phyloP scores from a whole-genome alignment of 371 early-diverging fungal species.

The Massospora cicadina region DNA sequence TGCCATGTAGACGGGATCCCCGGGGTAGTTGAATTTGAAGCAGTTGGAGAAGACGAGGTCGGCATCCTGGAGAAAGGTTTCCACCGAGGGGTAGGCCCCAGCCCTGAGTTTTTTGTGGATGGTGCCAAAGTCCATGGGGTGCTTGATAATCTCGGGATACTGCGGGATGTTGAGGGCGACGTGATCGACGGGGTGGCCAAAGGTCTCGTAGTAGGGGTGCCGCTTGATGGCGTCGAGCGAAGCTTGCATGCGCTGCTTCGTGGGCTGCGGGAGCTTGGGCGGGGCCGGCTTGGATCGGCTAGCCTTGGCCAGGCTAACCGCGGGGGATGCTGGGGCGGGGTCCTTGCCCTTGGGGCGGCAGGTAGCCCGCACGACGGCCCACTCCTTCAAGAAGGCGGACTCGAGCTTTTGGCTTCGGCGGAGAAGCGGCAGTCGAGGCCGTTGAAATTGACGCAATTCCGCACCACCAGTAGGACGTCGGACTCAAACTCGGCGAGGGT shows the following conservation, averaged over 20 bases:
- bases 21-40: slow-evolving; percentile 67
- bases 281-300: no score
- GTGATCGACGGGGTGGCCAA: slow-evolving; percentile 29
- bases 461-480: slow-evolving; percentile 74
- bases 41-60: slow-evolving; percentile 69
- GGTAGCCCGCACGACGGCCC: not conserved
- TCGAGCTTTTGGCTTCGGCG: slow-evolving; percentile 7
- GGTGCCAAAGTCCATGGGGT: slow-evolving; percentile 36
- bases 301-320: not conserved
- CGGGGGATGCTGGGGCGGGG: not conserved
- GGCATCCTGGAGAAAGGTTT: slow-evolving; percentile 33
- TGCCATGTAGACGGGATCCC: slow-evolving; percentile 47
- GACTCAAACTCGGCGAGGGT: slow-evolving; percentile 20
- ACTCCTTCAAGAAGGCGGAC: not conserved
- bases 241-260: not conserved
- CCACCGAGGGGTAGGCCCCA: slow-evolving; percentile 23
- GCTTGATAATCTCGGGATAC: slow-evolving; percentile 42
- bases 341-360: no score
- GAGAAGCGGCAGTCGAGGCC: not conserved
- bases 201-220: slow-evolving; percentile 3
- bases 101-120: slow-evolving; percentile 24
- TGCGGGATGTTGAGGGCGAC: slow-evolving; percentile 21
- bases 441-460: slow-evolving; percentile 92
- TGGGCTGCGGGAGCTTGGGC: not conserved
- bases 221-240: not conserved